Base-by-base conservation (phyloP, 2,329 filamentous ascomycete genomes). In the Phialophora macrospora region DNA sequence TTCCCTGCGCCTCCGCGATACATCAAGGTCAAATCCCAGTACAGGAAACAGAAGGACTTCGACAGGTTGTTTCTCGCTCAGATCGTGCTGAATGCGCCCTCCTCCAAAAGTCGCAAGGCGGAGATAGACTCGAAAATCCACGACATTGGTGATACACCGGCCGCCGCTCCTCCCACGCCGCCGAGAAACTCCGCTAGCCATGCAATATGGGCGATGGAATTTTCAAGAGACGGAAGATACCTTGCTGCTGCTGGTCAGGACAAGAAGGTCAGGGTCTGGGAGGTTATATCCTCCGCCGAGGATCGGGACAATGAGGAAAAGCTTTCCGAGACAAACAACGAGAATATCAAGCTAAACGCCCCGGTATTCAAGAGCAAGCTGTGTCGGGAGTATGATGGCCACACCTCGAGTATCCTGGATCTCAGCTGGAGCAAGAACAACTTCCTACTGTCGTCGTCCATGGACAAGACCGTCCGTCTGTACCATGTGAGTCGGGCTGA, bases 371-470 rank as follows among this genome's bases (percentile, higher is more conserved):
- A 88, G 69, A 86, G 87, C 57, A 90, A 91, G 73, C 91, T 93
- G 0, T 77, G 91, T 9, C 86, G 89, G 62, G 90, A 97, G 74
- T 97, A 95, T 70, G 80, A 85, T 61, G 93, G 93, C 4, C 95
- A 99, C 75, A 89, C 87, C 0, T 89, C 90, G 17, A 93, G 96
- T 71, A 88, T 99, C 5, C 80, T 99, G 70, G 94, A 97, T 75
- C 77, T 99, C 66, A 96, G 92, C 76, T 99, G 95, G 95, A 98
- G 94, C 81, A 99, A 86, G 83, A 99, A 99, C 78, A 97, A 96
- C 76, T 99, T 99, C 72, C 79, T 99, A 30, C 83, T 99, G 17
- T 97, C 94, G 3, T 96, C 93, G 0, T 97, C 93, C 0, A 97
- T 98, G 93, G 95, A 99, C 76, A 97, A 97, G 81, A 97, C 93